Evolutionary conservation across 1,284 basidiomycete species (phyloP).

Genomic region (Trichosporon sp.): DNA sequence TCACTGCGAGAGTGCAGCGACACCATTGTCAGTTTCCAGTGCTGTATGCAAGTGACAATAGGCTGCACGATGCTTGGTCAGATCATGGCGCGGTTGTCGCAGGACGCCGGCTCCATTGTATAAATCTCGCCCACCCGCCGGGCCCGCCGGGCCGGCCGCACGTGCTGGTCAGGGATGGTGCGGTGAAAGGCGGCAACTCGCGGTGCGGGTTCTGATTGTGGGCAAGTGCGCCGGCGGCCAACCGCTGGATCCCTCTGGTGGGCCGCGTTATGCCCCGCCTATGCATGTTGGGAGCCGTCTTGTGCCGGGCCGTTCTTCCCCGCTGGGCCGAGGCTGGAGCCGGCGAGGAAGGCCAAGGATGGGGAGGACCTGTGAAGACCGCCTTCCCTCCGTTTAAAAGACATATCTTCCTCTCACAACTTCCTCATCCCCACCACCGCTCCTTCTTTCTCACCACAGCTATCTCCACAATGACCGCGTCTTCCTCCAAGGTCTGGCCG

Average conservation of each 20-base stretch:
- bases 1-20: too few species aligned
- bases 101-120: too few species aligned
- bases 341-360: neutral
- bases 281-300: neutral
- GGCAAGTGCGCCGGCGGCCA: neutral
- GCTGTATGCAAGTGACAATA: neutral
- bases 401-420: neutral
- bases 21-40: neutral
- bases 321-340: neutral
- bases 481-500: constrained; percentile 37
- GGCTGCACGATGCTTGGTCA: neutral
- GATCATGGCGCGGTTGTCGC: too few species aligned
- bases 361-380: neutral
- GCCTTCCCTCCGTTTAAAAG: neutral
- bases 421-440: neutral
- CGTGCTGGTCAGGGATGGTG: neutral
- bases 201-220: neutral
- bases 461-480: constrained; percentile 24
- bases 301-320: constrained; percentile 11
- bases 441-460: neutral
- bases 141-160: neutral
- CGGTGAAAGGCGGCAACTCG: constrained; percentile 4
- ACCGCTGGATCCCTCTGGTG: neutral
- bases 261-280: neutral
- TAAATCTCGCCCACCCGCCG: neutral